These are phyloP conservation scores for Metarhizium humberi DNA, from an alignment of 2,329 filamentous ascomycete species.

Conservation along the genomic window DNA sequence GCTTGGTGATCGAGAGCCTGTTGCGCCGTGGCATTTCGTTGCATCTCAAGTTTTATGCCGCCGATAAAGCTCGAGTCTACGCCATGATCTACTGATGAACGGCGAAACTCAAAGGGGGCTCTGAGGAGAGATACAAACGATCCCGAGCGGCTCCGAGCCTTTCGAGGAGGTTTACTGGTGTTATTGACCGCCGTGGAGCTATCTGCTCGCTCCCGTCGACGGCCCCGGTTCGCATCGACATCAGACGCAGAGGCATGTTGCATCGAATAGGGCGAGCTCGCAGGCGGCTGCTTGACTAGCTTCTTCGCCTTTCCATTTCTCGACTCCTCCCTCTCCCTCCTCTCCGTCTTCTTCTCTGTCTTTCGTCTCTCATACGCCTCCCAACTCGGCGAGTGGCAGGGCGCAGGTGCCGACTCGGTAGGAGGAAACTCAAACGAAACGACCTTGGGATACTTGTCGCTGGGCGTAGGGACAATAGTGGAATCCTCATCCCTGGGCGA, in stretches of 20 bases:
- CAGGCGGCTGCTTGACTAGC: conserved; percentile 22
- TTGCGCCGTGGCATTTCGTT: conserved; percentile 24
- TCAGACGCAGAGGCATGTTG: conserved; percentile 8
- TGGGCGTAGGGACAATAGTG: conserved; percentile 6
- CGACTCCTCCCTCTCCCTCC: conserved; percentile 18
- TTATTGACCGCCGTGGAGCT: conserved; percentile 6
- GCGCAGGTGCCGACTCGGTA: conserved; percentile 23
- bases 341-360: conserved; percentile 39
- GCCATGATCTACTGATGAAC: conserved; percentile 21
- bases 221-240: conserved; percentile 7
- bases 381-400: conserved; percentile 56
- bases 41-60: conserved; percentile 30
- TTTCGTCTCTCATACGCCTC: conserved; percentile 45
- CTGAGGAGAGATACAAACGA: conserved; percentile 27
- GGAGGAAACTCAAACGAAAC: conserved; percentile 23
- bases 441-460: conserved; percentile 18
- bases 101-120: conserved; percentile 24
- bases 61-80: conserved; percentile 29
- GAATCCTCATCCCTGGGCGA: background rate
- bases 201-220: conserved; percentile 5
- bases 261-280: conserved; percentile 9
- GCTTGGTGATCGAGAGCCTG: conserved; percentile 17
- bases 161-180: conserved; percentile 12
- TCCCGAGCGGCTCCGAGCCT: conserved; percentile 23
- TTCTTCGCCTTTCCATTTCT: conserved; percentile 14